These are phyloP conservation scores for Fimicolochytrium jonesii DNA, from an alignment of 192 early-diverging fungal genomes.

Conservation along the genomic window DNA sequence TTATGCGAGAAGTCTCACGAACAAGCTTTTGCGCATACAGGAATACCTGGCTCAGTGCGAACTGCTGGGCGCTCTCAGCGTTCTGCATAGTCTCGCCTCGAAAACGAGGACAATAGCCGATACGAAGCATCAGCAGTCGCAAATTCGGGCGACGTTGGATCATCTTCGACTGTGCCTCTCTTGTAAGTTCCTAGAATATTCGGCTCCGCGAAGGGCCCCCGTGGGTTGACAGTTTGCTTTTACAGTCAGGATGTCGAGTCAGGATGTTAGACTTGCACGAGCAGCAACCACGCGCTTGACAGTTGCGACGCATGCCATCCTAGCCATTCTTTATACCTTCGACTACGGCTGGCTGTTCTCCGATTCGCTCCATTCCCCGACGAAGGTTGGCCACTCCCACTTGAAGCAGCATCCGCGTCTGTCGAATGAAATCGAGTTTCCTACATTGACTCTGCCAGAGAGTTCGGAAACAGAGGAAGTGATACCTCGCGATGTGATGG, in stretches of 20 bases:
- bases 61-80: not conserved
- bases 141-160: not conserved
- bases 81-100: not conserved
- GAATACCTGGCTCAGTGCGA: not conserved
- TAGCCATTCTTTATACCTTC: not conserved
- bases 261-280: not conserved
- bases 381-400: too few relatives aligned
- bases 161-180: not conserved
- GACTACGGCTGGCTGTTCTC: not conserved
- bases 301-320: not conserved
- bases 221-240: not conserved
- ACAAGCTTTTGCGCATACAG: not conserved
- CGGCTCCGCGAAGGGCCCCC: not conserved
- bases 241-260: not conserved
- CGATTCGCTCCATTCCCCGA: too few relatives aligned
- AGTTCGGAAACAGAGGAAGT: too few relatives aligned
- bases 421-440: too few relatives aligned
- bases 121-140: not conserved
- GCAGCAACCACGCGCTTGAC: not conserved
- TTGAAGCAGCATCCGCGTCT: too few relatives aligned
- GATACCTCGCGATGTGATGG: too few relatives aligned
- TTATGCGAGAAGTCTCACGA: not conserved
- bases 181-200: not conserved
- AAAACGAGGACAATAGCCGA: not conserved
- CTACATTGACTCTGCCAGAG: too few relatives aligned